Evolutionary conservation across 2,329 filamentous ascomycete genomes (phyloP), one percentile per base, ranked within the genome.

Genomic region (Ophiocordyceps camponoti-rufipedis): DNA sequence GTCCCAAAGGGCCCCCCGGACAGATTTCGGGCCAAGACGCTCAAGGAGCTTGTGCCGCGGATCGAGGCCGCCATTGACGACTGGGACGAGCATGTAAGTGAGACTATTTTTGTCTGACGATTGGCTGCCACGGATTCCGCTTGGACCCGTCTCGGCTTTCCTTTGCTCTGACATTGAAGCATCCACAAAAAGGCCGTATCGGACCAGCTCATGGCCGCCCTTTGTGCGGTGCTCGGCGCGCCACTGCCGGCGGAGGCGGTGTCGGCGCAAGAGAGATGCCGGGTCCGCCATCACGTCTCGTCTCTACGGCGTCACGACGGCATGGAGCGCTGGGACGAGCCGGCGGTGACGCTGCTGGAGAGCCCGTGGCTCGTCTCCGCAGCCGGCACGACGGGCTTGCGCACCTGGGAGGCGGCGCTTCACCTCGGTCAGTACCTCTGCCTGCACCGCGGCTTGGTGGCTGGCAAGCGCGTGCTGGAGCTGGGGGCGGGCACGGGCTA

Each of bases 61-160:
- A 78, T 94, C 45, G 85, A 94, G 60, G 65, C 70, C 29, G 75
- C 81, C 32, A 85, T 94, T 43, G 70, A 75, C 47, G 78, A 94
- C 59, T 88, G 86, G 62, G 84, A 94, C 53, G 71, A 85, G 70
- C 78, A 94, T 80, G 88, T 94, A 81, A 68, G 83, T 68, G 41
- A 16, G 35, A 10, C 14, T 45, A 23, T 33, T 45, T 40, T 45
- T 39, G 33, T 16, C 23, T 42, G 40, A 23, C 3, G 10, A 23
- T 23, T 12, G 18, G 19, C 40, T 4, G 40, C 9, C 23, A 28
- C 23, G 40, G 40, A 12, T 12, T 14, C 10, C 23, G 10, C 40
- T 14, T 28, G 23, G 18, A 11, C 18, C 23, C 40, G 40, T 28
- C 11, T 28, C 40, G 14, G 35, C 8, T 16, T 28, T 23, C 23